Evolutionary conservation across 441 rosid species (phyloP).

Genomic region (Populus tomentosa): DNA sequence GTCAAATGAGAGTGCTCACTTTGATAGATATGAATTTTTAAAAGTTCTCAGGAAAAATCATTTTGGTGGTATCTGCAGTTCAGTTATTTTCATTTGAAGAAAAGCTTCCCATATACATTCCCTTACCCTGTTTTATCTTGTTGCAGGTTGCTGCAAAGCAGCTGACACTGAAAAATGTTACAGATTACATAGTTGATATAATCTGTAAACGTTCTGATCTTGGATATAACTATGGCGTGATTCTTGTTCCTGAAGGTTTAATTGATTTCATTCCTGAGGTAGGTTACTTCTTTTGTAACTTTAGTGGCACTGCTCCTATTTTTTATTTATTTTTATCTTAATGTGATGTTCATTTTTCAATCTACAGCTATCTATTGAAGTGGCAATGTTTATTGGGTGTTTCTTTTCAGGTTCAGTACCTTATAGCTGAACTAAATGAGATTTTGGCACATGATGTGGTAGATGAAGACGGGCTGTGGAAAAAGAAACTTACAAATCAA

Average conservation of each 20-base stretch:
- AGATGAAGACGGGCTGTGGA: slow-evolving; percentile 82
- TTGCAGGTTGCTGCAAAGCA: slow-evolving; percentile 88
- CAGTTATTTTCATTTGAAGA: neutral
- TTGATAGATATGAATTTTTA: neutral
- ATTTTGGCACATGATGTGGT: slow-evolving; percentile 79
- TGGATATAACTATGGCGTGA: slow-evolving; percentile 92
- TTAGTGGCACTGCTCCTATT: neutral
- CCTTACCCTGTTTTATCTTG: slow-evolving; percentile 1
- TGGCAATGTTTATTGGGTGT: neutral
- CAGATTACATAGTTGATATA: slow-evolving; percentile 83
- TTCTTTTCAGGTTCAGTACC: slow-evolving; percentile 70
- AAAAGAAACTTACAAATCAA: slow-evolving; percentile 74
- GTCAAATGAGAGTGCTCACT: neutral
- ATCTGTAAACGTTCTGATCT: slow-evolving; percentile 73
- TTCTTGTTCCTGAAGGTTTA: slow-evolving; percentile 95
- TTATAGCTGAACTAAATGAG: slow-evolving; percentile 90
- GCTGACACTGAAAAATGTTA: slow-evolving; percentile 82
- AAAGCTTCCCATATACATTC: neutral
- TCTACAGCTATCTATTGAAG: neutral
- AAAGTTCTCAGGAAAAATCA: neutral
- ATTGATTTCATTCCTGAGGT: slow-evolving; percentile 99
- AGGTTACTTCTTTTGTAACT: neutral
- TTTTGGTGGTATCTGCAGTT: neutral
- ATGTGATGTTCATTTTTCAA: neutral
- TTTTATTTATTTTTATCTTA: neutral